phyloP scores from a whole-genome alignment of 192 early-diverging fungal genomes.

The Gamsiella multidivaricata region DNA sequence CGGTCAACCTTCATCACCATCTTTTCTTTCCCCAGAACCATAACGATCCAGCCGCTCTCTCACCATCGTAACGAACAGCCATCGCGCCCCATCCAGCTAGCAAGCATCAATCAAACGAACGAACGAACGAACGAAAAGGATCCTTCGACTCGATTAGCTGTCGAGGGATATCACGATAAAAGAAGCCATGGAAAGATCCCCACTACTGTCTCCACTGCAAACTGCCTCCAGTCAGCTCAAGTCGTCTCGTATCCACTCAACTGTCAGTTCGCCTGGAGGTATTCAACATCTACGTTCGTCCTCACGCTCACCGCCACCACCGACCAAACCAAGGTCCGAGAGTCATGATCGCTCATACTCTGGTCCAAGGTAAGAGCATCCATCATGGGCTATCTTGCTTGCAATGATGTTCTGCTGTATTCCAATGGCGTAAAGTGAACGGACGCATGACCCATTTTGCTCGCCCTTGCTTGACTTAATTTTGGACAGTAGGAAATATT shows the following conservation, averaged over 20 bases:
- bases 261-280: conserved; percentile 50
- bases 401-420: background rate
- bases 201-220: conserved; percentile 42
- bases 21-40: too few relatives aligned
- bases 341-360: conserved; percentile 48
- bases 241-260: conserved; percentile 45
- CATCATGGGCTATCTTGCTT: background rate
- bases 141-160: too few relatives aligned
- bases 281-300: conserved; percentile 42
- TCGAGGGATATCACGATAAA: background rate
- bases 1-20: too few relatives aligned
- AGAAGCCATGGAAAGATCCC: conserved; percentile 46
- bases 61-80: too few relatives aligned
- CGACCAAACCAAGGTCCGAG: conserved; percentile 47
- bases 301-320: conserved; percentile 48
- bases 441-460: too few relatives aligned
- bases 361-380: conserved; percentile 27
- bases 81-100: too few relatives aligned
- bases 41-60: too few relatives aligned
- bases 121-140: background rate
- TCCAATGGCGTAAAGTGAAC: background rate
- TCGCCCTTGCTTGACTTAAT: too few relatives aligned
- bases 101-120: too few relatives aligned
- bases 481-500: conserved; percentile 35
- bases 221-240: conserved; percentile 45